Base-by-base conservation (phyloP, 495 filamentous ascomycete species). In the Cercophora sp. region DNA sequence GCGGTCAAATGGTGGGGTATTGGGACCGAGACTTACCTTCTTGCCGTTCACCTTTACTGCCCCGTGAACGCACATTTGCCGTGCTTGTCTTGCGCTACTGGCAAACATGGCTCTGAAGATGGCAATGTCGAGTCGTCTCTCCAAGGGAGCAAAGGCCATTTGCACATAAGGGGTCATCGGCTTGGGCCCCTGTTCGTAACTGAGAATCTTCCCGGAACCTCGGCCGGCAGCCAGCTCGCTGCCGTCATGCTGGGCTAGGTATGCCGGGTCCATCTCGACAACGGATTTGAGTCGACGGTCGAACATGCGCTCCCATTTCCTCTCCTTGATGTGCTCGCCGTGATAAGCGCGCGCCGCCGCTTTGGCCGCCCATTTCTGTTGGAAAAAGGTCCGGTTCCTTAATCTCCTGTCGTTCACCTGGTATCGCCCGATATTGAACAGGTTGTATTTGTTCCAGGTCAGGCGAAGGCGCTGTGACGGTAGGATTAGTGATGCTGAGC, bases 371-470 rank as follows among this genome's bases (percentile, higher is more conserved):
- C 91, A 98, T 87, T 96, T 97, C 67, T 98, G 93, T 76, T 98
- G 93, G 81, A 94, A 98, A 75, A 87, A 92, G 41, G 91, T 96
- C 36, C 70, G 69, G 39, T 66, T 70, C 2, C 37, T 57, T 19
- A 75, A 73, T 4, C 42, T 25, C 35, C 59, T 59, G 48, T 70
- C 64, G 41, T 77, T 76, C 23, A 70, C 62, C n/a, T n/a, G n/a
- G n/a, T n/a, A n/a, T n/a, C n/a, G n/a, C n/a, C n/a, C n/a, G 54
- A 98, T 71, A 75, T 96, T 96, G 79, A 87, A 98, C 56, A 98
- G 78, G 63, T 94, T 96, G 78, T 89, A 91, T 72, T 95, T 96
- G 74, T 89, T 94, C 94, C 91, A 96, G 79, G 88, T 91, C 79
- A 92, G 89, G 55, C 93, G 86, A 69, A 96, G 63, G 86, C 89